Evolutionary conservation across 2,329 filamentous ascomycete species (phyloP).

Genomic region (Salinomyces thailandicus): DNA sequence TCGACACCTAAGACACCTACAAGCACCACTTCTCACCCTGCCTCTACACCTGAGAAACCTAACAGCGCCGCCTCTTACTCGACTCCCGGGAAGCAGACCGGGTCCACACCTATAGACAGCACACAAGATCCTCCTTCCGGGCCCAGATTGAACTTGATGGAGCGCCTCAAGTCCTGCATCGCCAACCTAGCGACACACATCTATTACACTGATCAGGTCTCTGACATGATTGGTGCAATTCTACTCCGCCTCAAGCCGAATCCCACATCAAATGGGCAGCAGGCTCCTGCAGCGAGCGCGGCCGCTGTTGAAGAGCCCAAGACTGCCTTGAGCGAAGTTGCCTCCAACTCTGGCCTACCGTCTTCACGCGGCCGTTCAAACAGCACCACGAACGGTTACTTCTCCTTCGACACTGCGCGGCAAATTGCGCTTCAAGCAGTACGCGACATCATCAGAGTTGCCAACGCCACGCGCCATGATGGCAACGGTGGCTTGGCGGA

Average conservation of each 20-base stretch:
- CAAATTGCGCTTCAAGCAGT: conserved; percentile 63
- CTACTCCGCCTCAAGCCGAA: conserved; percentile 64
- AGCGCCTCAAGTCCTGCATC: conserved; percentile 68
- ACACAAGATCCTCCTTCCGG: background rate
- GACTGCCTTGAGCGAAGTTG: conserved; percentile 35
- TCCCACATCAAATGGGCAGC: conserved; percentile 12
- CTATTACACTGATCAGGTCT: conserved; percentile 93
- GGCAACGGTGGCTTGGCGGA: conserved; percentile 29
- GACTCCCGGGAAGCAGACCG: too few species aligned
- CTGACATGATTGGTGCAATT: conserved; percentile 82
- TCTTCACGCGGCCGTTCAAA: conserved; percentile 39
- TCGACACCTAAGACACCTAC: background rate
- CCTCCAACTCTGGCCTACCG: conserved; percentile 35
- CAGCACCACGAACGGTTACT: conserved; percentile 38
- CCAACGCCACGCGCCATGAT: conserved; percentile 42
- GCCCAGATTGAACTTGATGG: conserved; percentile 31
- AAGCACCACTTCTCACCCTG: background rate
- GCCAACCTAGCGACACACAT: conserved; percentile 88
- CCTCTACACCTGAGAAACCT: background rate
- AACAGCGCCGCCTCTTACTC: too few species aligned
- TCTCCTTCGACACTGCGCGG: conserved; percentile 52
- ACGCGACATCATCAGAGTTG: conserved; percentile 70
- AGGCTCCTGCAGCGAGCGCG: conserved; percentile 34
- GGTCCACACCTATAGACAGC: too few species aligned
- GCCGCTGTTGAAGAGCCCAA: conserved; percentile 43